Base-by-base conservation (phyloP, 1,284 basidiomycete species). In the Ceratobasidium sp. region DNA sequence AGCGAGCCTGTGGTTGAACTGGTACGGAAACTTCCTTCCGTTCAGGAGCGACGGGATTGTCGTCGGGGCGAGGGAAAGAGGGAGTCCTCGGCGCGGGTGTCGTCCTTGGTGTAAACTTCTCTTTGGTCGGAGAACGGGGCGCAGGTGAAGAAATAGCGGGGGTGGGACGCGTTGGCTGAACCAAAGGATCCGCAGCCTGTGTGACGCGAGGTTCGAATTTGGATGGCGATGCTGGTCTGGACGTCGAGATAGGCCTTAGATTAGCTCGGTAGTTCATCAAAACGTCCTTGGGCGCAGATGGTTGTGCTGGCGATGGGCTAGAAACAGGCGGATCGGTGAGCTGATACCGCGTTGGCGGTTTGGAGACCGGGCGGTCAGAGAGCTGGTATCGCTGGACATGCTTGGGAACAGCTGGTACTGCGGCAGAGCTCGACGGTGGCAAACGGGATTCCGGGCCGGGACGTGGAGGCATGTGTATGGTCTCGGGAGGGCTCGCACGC, bases 181-280 rank as follows among this genome's bases (percentile, higher is more conserved):
- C 13, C n/a, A n/a, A n/a, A n/a, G n/a, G n/a, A n/a, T n/a, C n/a
- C n/a, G n/a, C n/a, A n/a, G n/a, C n/a, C n/a, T n/a, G n/a, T 56
- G 25, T 3, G 1, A 13, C 17, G 3, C 31, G 58, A 15, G 60
- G 60, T 17, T 13, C 5, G 20, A 27, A 8, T 35, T 64, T 64
- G 45, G 22, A 10, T 22, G 45, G 60, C 2, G 60, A 50, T 27
- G 60, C n/a, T 17, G 47, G 60, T 22, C 47, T 50, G 13, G 60
- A 20, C 13, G 49, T 31, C 27, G 60, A 64, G 15, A 64, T 35
- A 17, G 60, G 60, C 22, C 47, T 64, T 17, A 64, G 34, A 25
- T 50, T 47, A 38, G 60, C 60, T 52, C 60, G 50, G 34, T 64
- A 43, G 34, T 50, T 64, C 31, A 35, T 29, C 15, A 64, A 32